A percentile compares a stretch with the other conserved stretches of the same genome.
Evolutionary conservation across 352 stramenopile species (phyloP).

Genomic region (Elongisporangium undulatum): DNA sequence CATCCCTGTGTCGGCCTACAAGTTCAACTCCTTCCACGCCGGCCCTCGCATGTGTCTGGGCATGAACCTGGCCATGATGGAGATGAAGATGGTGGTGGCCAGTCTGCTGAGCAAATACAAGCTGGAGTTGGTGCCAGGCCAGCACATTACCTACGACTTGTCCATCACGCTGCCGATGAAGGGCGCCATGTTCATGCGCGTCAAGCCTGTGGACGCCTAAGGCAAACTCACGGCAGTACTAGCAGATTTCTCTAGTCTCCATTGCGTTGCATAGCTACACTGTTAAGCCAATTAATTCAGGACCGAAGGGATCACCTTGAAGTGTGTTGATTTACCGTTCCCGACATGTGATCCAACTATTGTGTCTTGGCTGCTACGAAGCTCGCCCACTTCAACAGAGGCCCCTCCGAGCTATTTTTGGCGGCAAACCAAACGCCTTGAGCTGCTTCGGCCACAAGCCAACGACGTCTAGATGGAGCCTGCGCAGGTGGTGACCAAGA

Average conservation of each 20-base stretch:
- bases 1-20: slow-evolving; percentile 28
- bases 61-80: slow-evolving; percentile 35
- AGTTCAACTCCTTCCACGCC: slow-evolving; percentile 54
- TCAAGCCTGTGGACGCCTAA: too few species aligned
- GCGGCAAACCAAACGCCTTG: neutral
- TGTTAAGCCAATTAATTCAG: too few species aligned
- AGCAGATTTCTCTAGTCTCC: too few species aligned
- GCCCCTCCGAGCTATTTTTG: neutral
- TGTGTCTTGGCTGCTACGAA: neutral
- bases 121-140: slow-evolving; percentile 17
- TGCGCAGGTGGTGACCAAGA: slow-evolving; percentile 41
- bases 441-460: neutral
- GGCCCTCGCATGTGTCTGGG: slow-evolving; percentile 54
- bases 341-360: neutral
- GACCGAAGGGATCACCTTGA: too few species aligned
- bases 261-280: too few species aligned
- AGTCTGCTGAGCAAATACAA: slow-evolving; percentile 35
- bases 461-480: neutral
- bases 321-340: neutral
- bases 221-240: too few species aligned
- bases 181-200: slow-evolving; percentile 5
- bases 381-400: neutral
- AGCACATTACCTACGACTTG: slow-evolving; percentile 10
- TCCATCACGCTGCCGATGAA: slow-evolving; percentile 12
- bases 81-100: slow-evolving; percentile 40